phyloP scores from a whole-genome alignment of 1,284 basidiomycete genomes.

The Cryptococcus wingfieldii region DNA sequence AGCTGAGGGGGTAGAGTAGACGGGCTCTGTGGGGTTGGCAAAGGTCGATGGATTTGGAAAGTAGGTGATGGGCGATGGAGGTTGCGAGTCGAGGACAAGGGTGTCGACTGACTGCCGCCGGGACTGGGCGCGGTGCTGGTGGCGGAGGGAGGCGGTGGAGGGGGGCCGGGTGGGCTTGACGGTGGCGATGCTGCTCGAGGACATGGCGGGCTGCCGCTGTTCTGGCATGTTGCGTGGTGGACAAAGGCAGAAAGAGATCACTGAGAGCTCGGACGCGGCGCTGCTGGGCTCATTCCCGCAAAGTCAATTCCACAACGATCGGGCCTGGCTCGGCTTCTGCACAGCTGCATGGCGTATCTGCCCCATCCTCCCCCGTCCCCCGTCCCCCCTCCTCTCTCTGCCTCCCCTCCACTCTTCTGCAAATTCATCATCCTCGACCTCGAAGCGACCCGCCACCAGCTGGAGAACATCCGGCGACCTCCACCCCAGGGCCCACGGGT shows the following conservation, averaged over 20 bases:
- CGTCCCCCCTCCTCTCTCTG: too few species aligned
- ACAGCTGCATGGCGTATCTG: too few species aligned
- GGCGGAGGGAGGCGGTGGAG: slow-evolving; percentile 16
- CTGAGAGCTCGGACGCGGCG: neutral
- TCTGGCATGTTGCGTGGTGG: neutral
- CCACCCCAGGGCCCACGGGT: too few species aligned
- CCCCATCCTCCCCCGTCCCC: too few species aligned
- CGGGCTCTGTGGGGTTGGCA: slow-evolving; percentile 8
- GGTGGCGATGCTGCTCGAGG: slow-evolving; percentile 1
- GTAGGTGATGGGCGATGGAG: slow-evolving; percentile 41
- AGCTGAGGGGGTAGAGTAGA: neutral
- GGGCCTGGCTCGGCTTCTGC: too few species aligned
- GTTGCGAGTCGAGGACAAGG: slow-evolving; percentile 14
- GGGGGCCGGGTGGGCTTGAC: slow-evolving; percentile 13
- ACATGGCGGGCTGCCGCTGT: slow-evolving; percentile 10
- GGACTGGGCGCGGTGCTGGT: slow-evolving; percentile 6
- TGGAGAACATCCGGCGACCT: too few species aligned
- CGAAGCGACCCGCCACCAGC: too few species aligned
- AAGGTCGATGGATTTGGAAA: slow-evolving; percentile 43
- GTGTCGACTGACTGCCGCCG: slow-evolving; percentile 15
- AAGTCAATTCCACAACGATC: neutral
- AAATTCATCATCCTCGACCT: too few species aligned
- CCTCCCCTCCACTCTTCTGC: too few species aligned
- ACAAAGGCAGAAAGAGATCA: neutral
- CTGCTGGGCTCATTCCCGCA: neutral